Evolutionary conservation across 176 grass and related monocot genomes (phyloP).

Genomic region (Carex pumila): DNA sequence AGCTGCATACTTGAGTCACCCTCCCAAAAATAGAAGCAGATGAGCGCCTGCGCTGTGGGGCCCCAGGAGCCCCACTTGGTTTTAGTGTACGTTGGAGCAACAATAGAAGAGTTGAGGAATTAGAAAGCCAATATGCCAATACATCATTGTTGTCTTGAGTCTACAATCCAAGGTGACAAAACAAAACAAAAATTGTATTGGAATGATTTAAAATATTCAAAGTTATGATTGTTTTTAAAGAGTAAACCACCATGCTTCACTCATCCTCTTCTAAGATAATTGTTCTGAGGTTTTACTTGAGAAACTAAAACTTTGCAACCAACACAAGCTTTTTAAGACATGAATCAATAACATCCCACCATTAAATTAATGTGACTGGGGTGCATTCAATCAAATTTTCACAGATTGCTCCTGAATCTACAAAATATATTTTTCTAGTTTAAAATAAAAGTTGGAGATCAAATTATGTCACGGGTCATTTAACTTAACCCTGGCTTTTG

Average conservation of each 20-base stretch:
- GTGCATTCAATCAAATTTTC: background rate
- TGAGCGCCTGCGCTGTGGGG: constrained; percentile 78
- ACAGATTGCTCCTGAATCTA: background rate
- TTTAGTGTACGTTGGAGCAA: constrained; percentile 93
- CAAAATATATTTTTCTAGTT: background rate
- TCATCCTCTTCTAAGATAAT: background rate
- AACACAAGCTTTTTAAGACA: background rate
- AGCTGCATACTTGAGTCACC: constrained; percentile 73
- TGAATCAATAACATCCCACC: background rate
- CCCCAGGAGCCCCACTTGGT: constrained; percentile 82
- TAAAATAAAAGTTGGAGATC: background rate
- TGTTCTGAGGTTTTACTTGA: background rate
- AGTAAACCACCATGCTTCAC: background rate
- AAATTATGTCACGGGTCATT: background rate
- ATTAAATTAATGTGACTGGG: background rate
- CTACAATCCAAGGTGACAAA: constrained; percentile 38
- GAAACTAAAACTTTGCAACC: background rate
- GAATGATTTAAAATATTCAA: background rate
- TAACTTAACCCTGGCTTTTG: background rate
- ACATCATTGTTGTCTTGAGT: constrained; percentile 97
- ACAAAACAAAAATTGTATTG: background rate
- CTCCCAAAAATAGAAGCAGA: constrained; percentile 97
- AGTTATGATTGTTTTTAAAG: background rate
- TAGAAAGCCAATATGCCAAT: constrained; percentile 97
- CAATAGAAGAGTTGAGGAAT: constrained; percentile 82